These are phyloP conservation scores for Mycena indigotica DNA, from an alignment of 768 basidiomycete species.

Conservation along the genomic window DNA sequence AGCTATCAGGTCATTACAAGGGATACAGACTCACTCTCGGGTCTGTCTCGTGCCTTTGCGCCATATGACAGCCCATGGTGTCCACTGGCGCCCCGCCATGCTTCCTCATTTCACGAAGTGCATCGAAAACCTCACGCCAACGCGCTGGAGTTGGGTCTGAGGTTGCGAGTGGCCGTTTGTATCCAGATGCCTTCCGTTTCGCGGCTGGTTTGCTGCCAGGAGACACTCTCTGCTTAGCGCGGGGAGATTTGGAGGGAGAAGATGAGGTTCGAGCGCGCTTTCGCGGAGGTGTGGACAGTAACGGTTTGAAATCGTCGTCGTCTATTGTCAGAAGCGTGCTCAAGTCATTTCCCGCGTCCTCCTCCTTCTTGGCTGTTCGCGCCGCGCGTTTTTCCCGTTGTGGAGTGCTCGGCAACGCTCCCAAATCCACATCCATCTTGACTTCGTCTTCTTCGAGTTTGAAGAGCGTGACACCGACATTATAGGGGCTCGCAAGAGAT, in stretches of 20 bases:
- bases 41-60: constrained; percentile 62
- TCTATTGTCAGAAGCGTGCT: background rate
- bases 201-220: too few relatives aligned
- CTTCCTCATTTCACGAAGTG: constrained; percentile 77
- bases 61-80: constrained; percentile 84
- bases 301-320: background rate
- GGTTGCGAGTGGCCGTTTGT: constrained; percentile 46
- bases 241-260: too few relatives aligned
- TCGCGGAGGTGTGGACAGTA: constrained; percentile 11
- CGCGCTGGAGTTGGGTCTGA: constrained; percentile 68
- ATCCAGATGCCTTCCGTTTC: background rate
- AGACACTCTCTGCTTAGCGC: too few relatives aligned
- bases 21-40: constrained; percentile 53
- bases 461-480: constrained; percentile 45
- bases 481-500: constrained; percentile 46
- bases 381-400: constrained; percentile 33
- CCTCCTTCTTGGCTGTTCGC: constrained; percentile 34
- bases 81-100: constrained; percentile 84
- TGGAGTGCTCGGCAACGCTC: constrained; percentile 24
- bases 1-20: background rate
- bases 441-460: constrained; percentile 28
- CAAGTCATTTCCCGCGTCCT: constrained; percentile 8
- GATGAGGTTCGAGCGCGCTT: background rate
- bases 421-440: constrained; percentile 1
- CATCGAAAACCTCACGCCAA: constrained; percentile 72